Conservation (phyloP, 2,329 filamentous ascomycete genomes). For the Beauveria bassiana region DNA sequence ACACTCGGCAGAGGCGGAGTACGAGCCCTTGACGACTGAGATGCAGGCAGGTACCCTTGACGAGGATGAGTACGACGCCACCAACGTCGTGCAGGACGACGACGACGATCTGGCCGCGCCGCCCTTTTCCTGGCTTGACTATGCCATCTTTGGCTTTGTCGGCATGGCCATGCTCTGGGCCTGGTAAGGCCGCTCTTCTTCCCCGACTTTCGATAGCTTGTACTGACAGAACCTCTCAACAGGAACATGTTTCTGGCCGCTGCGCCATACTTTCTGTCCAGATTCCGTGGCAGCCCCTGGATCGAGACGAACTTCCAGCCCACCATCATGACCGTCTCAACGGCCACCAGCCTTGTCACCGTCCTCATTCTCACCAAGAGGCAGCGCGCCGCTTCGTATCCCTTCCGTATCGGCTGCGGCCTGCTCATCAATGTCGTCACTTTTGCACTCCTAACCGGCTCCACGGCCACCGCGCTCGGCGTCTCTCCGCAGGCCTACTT, state of each 20-base stretch:
- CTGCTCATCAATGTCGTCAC: constrained; percentile 69
- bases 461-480: constrained; percentile 61
- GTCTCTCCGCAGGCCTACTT: constrained; percentile 63
- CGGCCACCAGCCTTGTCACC: constrained; percentile 68
- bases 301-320: constrained; percentile 81
- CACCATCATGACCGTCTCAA: constrained; percentile 79
- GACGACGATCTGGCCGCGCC: constrained; percentile 10
- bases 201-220: neutral
- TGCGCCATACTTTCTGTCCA: constrained; percentile 82
- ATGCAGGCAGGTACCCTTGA: constrained; percentile 13
- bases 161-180: constrained; percentile 96
- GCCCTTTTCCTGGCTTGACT: constrained; percentile 79
- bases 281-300: constrained; percentile 64
- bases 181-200: constrained; percentile 53
- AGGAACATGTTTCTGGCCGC: constrained; percentile 99
- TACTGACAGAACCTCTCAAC: neutral
- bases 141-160: constrained; percentile 74
- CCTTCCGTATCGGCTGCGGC: constrained; percentile 72
- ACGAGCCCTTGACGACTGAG: constrained; percentile 11
- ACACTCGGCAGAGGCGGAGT: constrained; percentile 9
- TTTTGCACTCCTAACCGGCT: constrained; percentile 72
- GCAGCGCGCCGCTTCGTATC: constrained; percentile 79
- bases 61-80: constrained; percentile 28
- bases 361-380: constrained; percentile 72
- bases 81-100: neutral